These are phyloP conservation scores for Aphanomyces cochlioides DNA, from an alignment of 352 stramenopile genomes.

Conservation along the genomic window DNA sequence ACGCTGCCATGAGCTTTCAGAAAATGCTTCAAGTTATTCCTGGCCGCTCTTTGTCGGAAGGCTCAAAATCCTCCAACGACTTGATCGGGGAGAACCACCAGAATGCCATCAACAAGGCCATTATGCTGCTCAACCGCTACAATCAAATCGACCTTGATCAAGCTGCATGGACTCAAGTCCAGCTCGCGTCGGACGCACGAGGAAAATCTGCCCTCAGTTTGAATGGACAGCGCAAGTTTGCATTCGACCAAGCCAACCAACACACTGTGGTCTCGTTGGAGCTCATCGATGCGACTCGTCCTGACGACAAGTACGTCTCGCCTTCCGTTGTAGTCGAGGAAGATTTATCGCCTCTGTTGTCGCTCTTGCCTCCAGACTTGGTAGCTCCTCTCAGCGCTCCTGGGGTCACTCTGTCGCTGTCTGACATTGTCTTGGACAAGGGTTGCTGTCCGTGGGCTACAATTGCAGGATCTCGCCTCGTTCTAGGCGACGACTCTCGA, in stretches of 20 bases:
- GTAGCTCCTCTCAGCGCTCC: neutral
- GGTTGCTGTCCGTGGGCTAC: neutral
- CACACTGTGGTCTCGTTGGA: neutral
- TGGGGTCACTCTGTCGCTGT: neutral
- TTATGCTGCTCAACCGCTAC: neutral
- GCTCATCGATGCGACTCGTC: neutral
- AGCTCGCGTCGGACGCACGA: neutral
- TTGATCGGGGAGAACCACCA: neutral
- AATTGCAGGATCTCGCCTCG: neutral
- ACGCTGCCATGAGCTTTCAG: neutral
- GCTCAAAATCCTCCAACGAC: neutral
- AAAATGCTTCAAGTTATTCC: neutral
- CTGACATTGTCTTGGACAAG: slow-evolving; percentile 3
- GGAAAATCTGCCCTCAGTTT: neutral
- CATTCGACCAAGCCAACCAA: neutral
- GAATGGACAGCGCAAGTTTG: neutral
- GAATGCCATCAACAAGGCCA: neutral
- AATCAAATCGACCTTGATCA: neutral
- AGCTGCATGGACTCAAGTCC: neutral
- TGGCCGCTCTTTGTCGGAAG: neutral
- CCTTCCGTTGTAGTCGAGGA: neutral
- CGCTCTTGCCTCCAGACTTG: neutral
- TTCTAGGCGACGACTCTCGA: slow-evolving; percentile 31
- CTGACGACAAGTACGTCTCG: neutral
- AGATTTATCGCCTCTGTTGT: neutral